A percentile compares a stretch with the other conserved stretches of the same genome.
These are phyloP conservation scores for Aspergillus quadricinctus DNA, from an alignment of 2,329 filamentous ascomycete species.

Conservation along the genomic window DNA sequence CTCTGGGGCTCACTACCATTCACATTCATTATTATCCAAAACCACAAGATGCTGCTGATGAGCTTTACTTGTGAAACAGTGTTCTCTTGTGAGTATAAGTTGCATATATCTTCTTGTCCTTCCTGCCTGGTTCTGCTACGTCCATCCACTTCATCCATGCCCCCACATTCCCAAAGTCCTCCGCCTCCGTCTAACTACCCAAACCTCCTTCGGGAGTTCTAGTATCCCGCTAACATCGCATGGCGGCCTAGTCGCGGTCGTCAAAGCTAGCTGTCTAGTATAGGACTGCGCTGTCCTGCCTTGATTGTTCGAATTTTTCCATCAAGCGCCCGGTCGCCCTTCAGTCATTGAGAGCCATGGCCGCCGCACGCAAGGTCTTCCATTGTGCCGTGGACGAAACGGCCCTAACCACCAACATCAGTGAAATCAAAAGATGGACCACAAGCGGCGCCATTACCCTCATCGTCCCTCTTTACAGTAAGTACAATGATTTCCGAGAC, in stretches of 20 bases:
- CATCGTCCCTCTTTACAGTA: slow-evolving; percentile 51
- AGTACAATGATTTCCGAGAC: slow-evolving; percentile 12
- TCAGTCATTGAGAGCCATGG: slow-evolving; percentile 29
- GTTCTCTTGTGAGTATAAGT: slow-evolving; percentile 15
- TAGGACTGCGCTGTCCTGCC: slow-evolving; percentile 22
- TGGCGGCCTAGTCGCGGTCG: slow-evolving; percentile 26
- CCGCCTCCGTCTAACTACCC: slow-evolving; percentile 18
- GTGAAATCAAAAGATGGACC: slow-evolving; percentile 51
- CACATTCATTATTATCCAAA: slow-evolving; percentile 1
- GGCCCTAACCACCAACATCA: slow-evolving; percentile 48
- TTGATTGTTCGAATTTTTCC: slow-evolving; percentile 8
- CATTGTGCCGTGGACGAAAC: slow-evolving; percentile 53
- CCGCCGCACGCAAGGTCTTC: slow-evolving; percentile 43
- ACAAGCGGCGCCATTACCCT: slow-evolving; percentile 47
- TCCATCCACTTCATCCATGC: slow-evolving; percentile 13
- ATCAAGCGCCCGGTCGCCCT: slow-evolving; percentile 20
- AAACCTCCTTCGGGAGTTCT: slow-evolving; percentile 25
- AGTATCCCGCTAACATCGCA: slow-evolving; percentile 18
- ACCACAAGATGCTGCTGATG: slow-evolving; percentile 22
- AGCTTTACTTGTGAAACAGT: slow-evolving; percentile 15
- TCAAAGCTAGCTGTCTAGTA: slow-evolving; percentile 27
- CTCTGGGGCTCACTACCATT: slow-evolving; percentile 5
- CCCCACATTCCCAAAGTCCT: slow-evolving; percentile 30
- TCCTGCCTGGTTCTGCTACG: slow-evolving; percentile 4
- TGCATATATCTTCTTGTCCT: slow-evolving; percentile 3